phyloP scores from a whole-genome alignment of 2,329 filamentous ascomycete genomes.

The Xylariomycetidae sp. region DNA sequence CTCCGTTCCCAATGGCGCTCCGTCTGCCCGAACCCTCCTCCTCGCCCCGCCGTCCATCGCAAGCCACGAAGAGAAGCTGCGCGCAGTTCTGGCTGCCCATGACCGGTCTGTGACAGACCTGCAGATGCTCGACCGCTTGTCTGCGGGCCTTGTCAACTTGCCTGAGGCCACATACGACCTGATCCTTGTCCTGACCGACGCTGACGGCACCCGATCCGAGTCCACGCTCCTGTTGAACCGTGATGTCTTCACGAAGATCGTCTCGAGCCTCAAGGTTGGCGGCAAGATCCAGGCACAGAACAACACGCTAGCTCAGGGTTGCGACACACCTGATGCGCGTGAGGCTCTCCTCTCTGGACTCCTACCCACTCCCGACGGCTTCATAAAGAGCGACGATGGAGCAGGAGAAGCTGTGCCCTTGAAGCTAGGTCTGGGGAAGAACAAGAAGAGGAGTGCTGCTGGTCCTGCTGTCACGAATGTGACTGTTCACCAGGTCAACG shows the following conservation, averaged over 20 bases:
- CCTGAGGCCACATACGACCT: constrained; percentile 74
- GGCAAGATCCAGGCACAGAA: constrained; percentile 66
- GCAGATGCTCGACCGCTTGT: constrained; percentile 95
- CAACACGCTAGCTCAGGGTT: constrained; percentile 46
- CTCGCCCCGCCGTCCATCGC: constrained; percentile 88
- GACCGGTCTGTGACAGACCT: constrained; percentile 76
- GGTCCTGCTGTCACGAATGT: constrained; percentile 25
- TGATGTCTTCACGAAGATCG: constrained; percentile 61
- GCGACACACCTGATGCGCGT: constrained; percentile 46
- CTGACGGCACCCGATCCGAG: constrained; percentile 61
- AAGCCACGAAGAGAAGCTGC: constrained; percentile 73
- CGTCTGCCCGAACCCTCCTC: constrained; percentile 59
- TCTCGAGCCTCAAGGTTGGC: constrained; percentile 63
- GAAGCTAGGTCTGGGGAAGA: constrained; percentile 58
- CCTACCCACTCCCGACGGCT: constrained; percentile 55
- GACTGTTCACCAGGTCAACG: constrained; percentile 32
- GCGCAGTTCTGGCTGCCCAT: constrained; percentile 62
- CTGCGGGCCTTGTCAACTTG: constrained; percentile 72
- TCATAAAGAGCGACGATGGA: constrained; percentile 65
- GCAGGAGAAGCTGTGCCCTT: constrained; percentile 50
- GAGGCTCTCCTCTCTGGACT: constrained; percentile 83
- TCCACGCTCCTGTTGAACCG: constrained; percentile 59
- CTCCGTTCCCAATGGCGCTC: neutral
- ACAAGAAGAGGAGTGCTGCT: constrained; percentile 45
- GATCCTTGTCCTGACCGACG: constrained; percentile 76